Evolutionary conservation across 345 rosid genomes (phyloP).

Genomic region (Nephelium lappaceum): DNA sequence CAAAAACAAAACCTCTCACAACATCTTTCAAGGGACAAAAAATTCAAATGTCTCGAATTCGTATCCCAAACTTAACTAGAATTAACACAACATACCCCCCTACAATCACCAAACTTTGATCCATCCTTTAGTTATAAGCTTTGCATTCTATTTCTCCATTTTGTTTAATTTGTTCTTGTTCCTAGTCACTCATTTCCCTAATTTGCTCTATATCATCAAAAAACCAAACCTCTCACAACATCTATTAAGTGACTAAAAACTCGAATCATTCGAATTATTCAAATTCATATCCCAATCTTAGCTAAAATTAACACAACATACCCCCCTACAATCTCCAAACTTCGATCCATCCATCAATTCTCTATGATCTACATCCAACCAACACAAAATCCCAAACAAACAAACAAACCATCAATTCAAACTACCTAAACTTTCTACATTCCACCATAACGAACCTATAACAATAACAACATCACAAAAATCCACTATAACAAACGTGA

Average conservation of each 20-base stretch:
- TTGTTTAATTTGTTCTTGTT: background rate
- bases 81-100: too few relatives aligned
- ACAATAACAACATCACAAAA: too few relatives aligned
- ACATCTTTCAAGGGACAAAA: background rate
- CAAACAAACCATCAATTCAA: too few relatives aligned
- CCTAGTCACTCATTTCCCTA: background rate
- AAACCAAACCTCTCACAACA: background rate
- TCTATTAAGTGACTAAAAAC: background rate
- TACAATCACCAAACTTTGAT: too few relatives aligned
- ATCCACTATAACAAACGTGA: too few relatives aligned
- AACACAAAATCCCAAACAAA: background rate
- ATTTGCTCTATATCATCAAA: background rate
- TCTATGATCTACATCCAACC: background rate
- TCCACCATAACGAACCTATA: too few relatives aligned
- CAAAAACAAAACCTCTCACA: background rate
- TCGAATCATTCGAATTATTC: background rate
- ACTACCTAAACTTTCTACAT: too few relatives aligned
- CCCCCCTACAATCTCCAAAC: too few relatives aligned
- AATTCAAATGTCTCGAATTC: background rate
- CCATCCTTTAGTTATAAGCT: background rate
- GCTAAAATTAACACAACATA: too few relatives aligned
- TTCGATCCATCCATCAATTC: too few relatives aligned
- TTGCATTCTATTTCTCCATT: background rate
- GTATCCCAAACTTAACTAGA: too few relatives aligned
- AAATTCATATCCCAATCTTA: background rate